Base-by-base conservation (phyloP, 306 rosid species). In the Geum urbanum region DNA sequence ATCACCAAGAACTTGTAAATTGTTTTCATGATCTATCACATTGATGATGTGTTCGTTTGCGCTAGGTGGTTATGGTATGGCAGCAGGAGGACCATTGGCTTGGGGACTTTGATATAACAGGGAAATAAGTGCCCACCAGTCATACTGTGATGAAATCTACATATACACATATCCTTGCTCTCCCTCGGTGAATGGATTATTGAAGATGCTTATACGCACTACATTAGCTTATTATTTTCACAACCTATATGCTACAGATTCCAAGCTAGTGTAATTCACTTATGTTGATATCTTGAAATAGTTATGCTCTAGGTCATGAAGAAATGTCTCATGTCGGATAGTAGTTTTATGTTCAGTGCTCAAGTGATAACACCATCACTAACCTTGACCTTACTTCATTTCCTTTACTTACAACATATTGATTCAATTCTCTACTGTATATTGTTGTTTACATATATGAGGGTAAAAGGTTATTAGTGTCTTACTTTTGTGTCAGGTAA, bases 61-160 rank as follows among this genome's bases (percentile, higher is more conserved):
- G 72, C 56, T 86, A 94, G 99, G 99, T 81, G 99, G 99, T 65
- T 91, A 86, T 79, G 99, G 97, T 75, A 97, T 94, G 83, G 92
- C 91, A 46, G 87, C 97, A 0, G 99, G 99, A 82, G 99, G 99
- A 72, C 97, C 99, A 14, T 74, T 76, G 66, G 97, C 97, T 16
- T 94, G 90, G 90, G 99, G 99, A 56, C 95, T 94, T 44, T 94
- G 99, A 79, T 94, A 83, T 82, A 94, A 89, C 83, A 88, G 67
- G 77, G 99, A 94, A 81, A 78, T 94, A 96, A 94, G 99, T 83
- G 97, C 97, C 43, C 84, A 84, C 80, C 99, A 91, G 80, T 52
- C 76, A 55, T 94, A 94, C 81, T 94, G 99, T 58, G 87, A 94
- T 55, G 96, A 94, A 19, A 87, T 72, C 74, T 91, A 48, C 92